Conservation (phyloP, 2,329 filamentous ascomycete species). For the Trichoderma sp. region DNA sequence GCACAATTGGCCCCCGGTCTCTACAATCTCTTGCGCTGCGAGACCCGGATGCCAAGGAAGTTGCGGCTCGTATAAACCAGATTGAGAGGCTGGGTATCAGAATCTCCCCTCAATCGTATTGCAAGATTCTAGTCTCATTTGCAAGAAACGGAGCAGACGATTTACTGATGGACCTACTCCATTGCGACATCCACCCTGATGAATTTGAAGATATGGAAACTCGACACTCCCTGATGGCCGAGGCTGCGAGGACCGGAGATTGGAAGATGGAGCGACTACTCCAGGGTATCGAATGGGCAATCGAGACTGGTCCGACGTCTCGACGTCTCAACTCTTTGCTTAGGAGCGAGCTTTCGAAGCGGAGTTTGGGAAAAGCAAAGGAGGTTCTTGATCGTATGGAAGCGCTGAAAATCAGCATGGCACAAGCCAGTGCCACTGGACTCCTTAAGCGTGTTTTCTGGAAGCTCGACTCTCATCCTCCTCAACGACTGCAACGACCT, state of each 20-base stretch:
- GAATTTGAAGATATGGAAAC: conserved; percentile 49
- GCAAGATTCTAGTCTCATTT: conserved; percentile 61
- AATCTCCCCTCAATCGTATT: conserved; percentile 61
- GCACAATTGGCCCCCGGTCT: conserved; percentile 69
- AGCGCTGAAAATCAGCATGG: conserved; percentile 28
- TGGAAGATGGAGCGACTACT: conserved; percentile 43
- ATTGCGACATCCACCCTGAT: conserved; percentile 53
- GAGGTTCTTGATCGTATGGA: conserved; percentile 35
- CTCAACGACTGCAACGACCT: neutral
- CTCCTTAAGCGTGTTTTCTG: conserved; percentile 29
- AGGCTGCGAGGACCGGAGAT: conserved; percentile 33
- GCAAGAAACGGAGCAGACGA: conserved; percentile 53
- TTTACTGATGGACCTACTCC: conserved; percentile 44
- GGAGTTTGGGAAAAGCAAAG: conserved; percentile 26
- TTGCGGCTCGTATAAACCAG: conserved; percentile 58
- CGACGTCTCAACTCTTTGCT: conserved; percentile 28
- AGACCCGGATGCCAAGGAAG: conserved; percentile 51
- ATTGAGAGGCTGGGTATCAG: conserved; percentile 61
- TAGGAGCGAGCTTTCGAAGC: conserved; percentile 20
- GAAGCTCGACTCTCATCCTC: conserved; percentile 30
- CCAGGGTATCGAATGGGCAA: conserved; percentile 38
- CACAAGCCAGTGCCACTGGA: conserved; percentile 28
- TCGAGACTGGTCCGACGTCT: conserved; percentile 23
- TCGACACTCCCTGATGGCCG: conserved; percentile 38
- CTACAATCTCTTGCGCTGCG: conserved; percentile 73